Evolutionary conservation across 148 eudicot genomes (phyloP).

Genomic region (Nepenthes mirabilis): DNA sequence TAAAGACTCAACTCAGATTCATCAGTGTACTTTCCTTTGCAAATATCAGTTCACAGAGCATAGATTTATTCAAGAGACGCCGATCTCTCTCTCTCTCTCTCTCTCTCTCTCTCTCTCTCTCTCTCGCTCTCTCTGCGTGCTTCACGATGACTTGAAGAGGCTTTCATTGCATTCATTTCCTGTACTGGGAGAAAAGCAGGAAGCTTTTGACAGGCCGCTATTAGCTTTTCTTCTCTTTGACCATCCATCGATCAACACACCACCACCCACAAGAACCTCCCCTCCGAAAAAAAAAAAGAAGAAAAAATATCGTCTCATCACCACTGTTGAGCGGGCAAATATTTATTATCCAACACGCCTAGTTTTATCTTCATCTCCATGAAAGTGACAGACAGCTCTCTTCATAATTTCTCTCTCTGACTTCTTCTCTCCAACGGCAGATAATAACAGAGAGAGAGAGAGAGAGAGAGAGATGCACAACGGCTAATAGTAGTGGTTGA

Average conservation of each 20-base stretch:
- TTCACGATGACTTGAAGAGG: neutral
- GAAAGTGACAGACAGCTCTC: slow-evolving; percentile 21
- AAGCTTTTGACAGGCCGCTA: slow-evolving; percentile 12
- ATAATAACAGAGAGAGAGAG: no score
- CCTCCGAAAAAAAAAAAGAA: no score
- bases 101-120: neutral
- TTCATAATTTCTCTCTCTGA: slow-evolving; percentile 29
- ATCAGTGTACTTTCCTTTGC: slow-evolving; percentile 12
- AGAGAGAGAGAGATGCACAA: neutral
- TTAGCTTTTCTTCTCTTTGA: no score
- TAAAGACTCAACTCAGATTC: slow-evolving; percentile 10
- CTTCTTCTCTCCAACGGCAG: slow-evolving; percentile 15
- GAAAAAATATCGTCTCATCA: no score
- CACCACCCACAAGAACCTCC: no score
- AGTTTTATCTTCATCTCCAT: no score
- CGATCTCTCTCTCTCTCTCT: neutral
- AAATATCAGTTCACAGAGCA: slow-evolving; percentile 10
- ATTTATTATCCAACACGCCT: no score
- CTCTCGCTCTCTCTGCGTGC: slow-evolving; percentile 1
- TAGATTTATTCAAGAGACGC: slow-evolving; percentile 5
- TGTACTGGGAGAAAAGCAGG: slow-evolving; percentile 10
- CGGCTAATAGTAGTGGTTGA: neutral
- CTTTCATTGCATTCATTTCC: slow-evolving; percentile 21
- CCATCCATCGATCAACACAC: no score
- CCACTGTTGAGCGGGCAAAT: no score